Base-by-base conservation (phyloP, 148 eudicot genomes). In the Silene latifolia region DNA sequence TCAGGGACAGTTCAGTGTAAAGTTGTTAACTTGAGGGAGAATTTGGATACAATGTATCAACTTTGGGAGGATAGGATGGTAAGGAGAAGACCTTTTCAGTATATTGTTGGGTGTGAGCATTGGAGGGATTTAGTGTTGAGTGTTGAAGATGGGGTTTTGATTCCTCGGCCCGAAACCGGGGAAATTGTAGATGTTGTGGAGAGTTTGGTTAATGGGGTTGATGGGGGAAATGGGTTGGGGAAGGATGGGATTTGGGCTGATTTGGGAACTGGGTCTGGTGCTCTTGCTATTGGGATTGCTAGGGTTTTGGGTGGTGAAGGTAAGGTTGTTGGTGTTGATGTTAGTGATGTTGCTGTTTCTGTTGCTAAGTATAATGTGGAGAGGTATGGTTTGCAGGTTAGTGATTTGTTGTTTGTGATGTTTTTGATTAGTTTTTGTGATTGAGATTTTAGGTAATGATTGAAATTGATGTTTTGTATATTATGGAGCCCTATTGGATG, bases 231-330 rank as follows among this genome's bases (percentile, higher is more conserved):
- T 59, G 25, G 71, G 67, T 80, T 91, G 78, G 84, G 77, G 78
- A 84, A 78, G 69, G 86, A 83, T 9, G 98, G 97, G 13, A 58
- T 92, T 76, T 95, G 97, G 98, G 92, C 87, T 81, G 98, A 95
- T 90, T 80, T 95, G 80, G 98, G 98, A 54, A 92, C 96, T 69
- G 98, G 98, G 13, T 90, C 93, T 81, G 98, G 98, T 47, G 98
- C 98, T 6, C 83, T 95, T 82, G 93, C 96, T 51, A 90, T 95
- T 72, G 97, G 92, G 61, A 78, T 92, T 82, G 93, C 81, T 8
- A 89, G 88, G 90, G 60, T 84, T 77, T 82, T 92, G 85, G 88
- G 90, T 44, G 46, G 42, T n/a, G 58, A 19, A 68, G 92, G 84
- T 59, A 89, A 80, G 86, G 91, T 92, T n/a, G 32, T 95, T 81